A percentile compares a stretch with the other conserved stretches of the same genome.
Conservation (phyloP, 2,329 filamentous ascomycete species). For the Monilinia laxa region DNA sequence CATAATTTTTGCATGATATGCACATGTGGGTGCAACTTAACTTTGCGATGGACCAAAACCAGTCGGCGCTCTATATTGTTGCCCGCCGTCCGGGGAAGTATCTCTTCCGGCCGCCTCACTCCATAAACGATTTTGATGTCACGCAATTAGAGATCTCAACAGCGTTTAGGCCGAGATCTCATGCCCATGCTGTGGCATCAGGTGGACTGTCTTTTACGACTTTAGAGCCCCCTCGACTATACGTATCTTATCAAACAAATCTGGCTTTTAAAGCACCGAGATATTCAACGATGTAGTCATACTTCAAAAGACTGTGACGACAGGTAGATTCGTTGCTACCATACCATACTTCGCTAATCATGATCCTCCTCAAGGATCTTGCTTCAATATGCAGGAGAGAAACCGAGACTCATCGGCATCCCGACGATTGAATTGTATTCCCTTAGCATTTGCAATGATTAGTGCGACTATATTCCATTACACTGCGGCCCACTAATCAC, state of each 20-base stretch:
- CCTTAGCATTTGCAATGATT: not conserved
- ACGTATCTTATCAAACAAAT: conserved; percentile 4
- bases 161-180: conserved; percentile 11
- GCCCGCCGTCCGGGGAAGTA: conserved; percentile 9
- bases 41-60: not conserved
- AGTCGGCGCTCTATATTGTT: conserved; percentile 9
- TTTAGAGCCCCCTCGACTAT: not conserved
- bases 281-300: not conserved
- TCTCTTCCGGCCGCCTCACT: not conserved
- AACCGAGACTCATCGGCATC: conserved; percentile 9
- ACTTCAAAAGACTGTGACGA: not conserved
- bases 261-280: not conserved
- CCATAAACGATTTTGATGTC: conserved; percentile 4
- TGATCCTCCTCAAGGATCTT: not conserved
- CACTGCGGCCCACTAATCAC: conserved; percentile 16
- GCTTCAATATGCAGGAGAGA: conserved; percentile 2
- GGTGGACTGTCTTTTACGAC: not conserved
- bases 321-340: not conserved
- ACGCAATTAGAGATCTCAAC: not conserved
- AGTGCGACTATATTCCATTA: conserved; percentile 6
- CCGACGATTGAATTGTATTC: conserved; percentile 4
- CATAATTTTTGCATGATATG: not conserved
- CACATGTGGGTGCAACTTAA: not conserved
- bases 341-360: not conserved
- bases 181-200: not conserved